Percentiles rank a stretch among this genome's conserved stretches.
phyloP scores from a whole-genome alignment of 768 basidiomycete species.

The Sporobolomyces pararoseus region DNA sequence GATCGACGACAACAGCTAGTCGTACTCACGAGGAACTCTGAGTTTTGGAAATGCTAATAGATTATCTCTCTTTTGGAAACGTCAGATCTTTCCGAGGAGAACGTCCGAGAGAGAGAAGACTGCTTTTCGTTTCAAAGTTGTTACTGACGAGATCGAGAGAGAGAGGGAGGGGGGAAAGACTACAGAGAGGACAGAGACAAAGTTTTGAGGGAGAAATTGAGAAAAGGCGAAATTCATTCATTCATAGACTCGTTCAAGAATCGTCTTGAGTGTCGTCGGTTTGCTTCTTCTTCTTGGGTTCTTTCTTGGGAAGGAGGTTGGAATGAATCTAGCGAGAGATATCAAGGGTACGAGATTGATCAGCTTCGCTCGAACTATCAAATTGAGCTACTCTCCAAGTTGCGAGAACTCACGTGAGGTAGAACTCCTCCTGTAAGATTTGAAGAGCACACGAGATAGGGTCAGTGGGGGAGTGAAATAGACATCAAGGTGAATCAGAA shows the following conservation, averaged over 20 bases:
- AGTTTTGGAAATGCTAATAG: background rate
- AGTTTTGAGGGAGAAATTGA: background rate
- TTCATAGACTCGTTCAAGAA: background rate
- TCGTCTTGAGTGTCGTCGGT: background rate
- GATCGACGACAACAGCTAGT: background rate
- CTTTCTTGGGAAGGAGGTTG: background rate
- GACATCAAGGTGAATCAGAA: no score
- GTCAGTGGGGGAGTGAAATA: no score
- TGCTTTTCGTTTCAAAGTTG: background rate
- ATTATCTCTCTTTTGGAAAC: background rate
- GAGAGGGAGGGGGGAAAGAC: background rate
- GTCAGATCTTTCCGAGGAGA: background rate
- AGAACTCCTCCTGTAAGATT: background rate
- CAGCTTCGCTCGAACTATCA: background rate
- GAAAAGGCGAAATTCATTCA: background rate
- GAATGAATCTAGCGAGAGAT: background rate
- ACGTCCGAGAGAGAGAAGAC: background rate
- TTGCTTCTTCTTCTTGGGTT: background rate
- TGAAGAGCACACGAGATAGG: no score
- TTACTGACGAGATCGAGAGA: background rate
- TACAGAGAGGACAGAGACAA: background rate
- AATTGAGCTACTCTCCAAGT: background rate
- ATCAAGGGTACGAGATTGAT: background rate
- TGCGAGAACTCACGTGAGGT: background rate
- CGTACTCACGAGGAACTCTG: slow-evolving; percentile 13